These are phyloP conservation scores for Umbelopsis isabellina DNA, from an alignment of 192 early-diverging fungal genomes.

Conservation along the genomic window DNA sequence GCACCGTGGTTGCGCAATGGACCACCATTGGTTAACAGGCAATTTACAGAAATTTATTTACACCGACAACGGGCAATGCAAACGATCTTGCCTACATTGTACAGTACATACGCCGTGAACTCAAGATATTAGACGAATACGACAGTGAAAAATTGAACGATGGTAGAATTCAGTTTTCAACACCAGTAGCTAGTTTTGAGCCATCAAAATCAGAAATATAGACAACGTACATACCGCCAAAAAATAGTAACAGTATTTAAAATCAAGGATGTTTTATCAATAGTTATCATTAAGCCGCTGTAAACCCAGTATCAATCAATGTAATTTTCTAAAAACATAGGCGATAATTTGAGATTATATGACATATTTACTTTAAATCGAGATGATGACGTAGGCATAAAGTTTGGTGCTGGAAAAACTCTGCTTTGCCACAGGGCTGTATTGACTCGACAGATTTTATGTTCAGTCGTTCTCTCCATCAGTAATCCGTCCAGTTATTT, in stretches of 20 bases:
- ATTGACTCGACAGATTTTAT: conserved; percentile 15
- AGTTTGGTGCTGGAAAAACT: conserved; percentile 21
- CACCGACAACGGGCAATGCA: conserved; percentile 36
- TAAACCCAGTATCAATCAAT: neutral
- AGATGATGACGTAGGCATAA: neutral
- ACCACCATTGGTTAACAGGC: neutral
- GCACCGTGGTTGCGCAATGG: neutral
- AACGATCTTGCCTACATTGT: conserved; percentile 43
- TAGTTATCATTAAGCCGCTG: neutral
- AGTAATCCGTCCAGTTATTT: conserved; percentile 17
- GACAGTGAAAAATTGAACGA: conserved; percentile 39
- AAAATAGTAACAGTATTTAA: neutral
- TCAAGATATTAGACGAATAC: conserved; percentile 38
- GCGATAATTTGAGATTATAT: neutral
- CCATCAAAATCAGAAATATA: neutral
- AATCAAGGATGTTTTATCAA: too few species aligned
- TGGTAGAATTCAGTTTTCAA: conserved; percentile 32
- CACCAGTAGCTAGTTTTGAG: conserved; percentile 26
- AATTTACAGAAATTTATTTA: conserved; percentile 40
- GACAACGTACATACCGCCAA: neutral
- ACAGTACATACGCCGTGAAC: conserved; percentile 41
- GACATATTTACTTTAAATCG: neutral
- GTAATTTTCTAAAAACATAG: too few species aligned
- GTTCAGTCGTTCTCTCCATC: conserved; percentile 17
- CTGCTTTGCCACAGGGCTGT: conserved; percentile 15